Evolutionary conservation across 495 filamentous ascomycete species (phyloP).

Genomic region (Penicillium taxi): DNA sequence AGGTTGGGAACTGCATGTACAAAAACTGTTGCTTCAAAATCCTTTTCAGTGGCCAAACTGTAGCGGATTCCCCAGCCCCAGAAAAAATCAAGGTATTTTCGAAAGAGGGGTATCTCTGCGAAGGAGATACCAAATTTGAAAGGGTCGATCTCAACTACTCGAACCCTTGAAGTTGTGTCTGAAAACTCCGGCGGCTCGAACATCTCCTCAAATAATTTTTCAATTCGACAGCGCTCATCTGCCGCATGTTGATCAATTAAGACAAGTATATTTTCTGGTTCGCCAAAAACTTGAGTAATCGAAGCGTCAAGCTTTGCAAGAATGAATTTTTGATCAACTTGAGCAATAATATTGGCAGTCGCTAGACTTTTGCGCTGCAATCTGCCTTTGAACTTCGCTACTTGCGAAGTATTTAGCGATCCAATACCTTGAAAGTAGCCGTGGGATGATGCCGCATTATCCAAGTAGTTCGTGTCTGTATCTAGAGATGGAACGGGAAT

Average conservation of each 20-base stretch:
- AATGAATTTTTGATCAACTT: conserved; percentile 89
- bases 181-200: conserved; percentile 9
- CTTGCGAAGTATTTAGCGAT: conserved; percentile 8
- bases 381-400: conserved; percentile 40
- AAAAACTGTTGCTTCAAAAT: conserved; percentile 25
- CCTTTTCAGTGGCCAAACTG: conserved; percentile 16
- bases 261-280: conserved; percentile 42
- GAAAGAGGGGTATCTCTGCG: conserved; percentile 51
- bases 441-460: background rate
- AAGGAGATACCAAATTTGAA: conserved; percentile 53
- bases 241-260: conserved; percentile 94
- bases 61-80: conserved; percentile 66
- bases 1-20: conserved; percentile 56
- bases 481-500: conserved; percentile 36
- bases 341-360: conserved; percentile 59
- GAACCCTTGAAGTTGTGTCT: conserved; percentile 8
- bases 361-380: conserved; percentile 60
- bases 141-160: conserved; percentile 38
- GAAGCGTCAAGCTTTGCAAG: conserved; percentile 48
- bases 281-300: background rate
- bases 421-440: conserved; percentile 9
- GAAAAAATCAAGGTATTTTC: conserved; percentile 48
- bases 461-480: conserved; percentile 3
- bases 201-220: conserved; percentile 52
- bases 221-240: conserved; percentile 78